These are phyloP conservation scores for Sporopachydermia quercuum DNA, from an alignment of 805 yeast genomes.

Conservation along the genomic window DNA sequence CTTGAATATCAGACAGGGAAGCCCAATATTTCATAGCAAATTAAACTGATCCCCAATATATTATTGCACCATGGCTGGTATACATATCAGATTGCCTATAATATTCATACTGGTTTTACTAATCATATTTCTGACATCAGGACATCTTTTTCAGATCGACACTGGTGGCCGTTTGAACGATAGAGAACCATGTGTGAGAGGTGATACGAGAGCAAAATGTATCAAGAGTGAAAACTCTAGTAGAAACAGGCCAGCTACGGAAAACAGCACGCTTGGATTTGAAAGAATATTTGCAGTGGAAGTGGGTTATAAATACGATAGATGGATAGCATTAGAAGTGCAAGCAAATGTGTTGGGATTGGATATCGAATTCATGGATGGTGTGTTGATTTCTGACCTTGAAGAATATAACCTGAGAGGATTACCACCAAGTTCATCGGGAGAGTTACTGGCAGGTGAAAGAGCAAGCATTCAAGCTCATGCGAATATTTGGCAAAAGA, in stretches of 20 bases:
- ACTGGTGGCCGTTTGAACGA: too few species aligned
- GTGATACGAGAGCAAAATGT: too few species aligned
- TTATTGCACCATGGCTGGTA: too few species aligned
- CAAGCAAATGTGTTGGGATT: not conserved
- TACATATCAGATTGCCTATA: too few species aligned
- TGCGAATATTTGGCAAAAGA: not conserved
- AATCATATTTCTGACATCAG: too few species aligned
- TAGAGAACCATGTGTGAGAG: too few species aligned
- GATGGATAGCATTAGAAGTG: not conserved
- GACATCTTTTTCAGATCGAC: too few species aligned
- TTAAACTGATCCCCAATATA: too few species aligned
- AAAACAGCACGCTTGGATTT: conserved; percentile 3
- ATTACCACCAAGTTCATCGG: conserved; percentile 1
- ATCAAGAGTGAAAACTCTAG: too few species aligned
- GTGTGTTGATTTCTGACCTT: not conserved
- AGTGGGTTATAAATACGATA: not conserved
- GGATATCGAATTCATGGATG: not conserved
- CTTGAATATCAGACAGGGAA: too few species aligned
- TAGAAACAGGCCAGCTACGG: conserved; percentile 1
- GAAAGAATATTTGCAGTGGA: not conserved
- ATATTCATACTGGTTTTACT: too few species aligned
- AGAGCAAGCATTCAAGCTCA: not conserved
- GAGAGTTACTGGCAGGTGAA: not conserved
- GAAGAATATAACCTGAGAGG: not conserved
- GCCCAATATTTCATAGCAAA: too few species aligned